phyloP scores from a whole-genome alignment of 805 yeast genomes.

The Candida palmyrensis region DNA sequence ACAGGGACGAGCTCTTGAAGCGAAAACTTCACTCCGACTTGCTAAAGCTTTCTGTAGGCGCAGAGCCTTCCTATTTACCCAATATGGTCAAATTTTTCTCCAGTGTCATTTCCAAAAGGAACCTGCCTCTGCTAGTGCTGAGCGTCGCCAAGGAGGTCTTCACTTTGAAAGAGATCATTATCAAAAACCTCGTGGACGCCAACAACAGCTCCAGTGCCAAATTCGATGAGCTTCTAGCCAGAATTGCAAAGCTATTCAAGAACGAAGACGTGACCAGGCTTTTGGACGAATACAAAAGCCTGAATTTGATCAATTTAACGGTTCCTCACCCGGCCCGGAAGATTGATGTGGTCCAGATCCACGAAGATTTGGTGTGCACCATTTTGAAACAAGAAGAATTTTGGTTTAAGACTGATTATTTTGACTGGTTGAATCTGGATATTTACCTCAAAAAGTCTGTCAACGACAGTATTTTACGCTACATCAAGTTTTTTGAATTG shows the following conservation, averaged over 20 bases:
- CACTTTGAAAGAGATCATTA: too few species aligned
- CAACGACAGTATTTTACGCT: slow-evolving; percentile 11
- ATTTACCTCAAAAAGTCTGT: slow-evolving; percentile 6
- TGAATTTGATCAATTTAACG: slow-evolving; percentile 6
- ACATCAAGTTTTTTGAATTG: slow-evolving; percentile 8
- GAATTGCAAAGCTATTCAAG: too few species aligned
- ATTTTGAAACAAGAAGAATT: slow-evolving; percentile 12
- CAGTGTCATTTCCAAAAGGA: not conserved
- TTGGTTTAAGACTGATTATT: slow-evolving; percentile 11
- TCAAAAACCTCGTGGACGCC: too few species aligned
- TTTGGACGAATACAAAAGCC: slow-evolving; percentile 4
- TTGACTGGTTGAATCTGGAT: slow-evolving; percentile 13
- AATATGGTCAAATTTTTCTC: not conserved
- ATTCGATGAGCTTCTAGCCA: too few species aligned
- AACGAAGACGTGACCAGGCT: too few species aligned
- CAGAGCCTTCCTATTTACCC: slow-evolving; percentile 1
- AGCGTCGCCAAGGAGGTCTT: too few species aligned
- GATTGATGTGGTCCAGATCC: slow-evolving; percentile 4
- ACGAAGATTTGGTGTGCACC: slow-evolving; percentile 13
- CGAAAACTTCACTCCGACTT: slow-evolving; percentile 12
- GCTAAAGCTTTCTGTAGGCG: not conserved
- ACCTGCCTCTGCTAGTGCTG: not conserved
- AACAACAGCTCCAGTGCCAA: too few species aligned
- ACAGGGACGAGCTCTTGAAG: too few species aligned
- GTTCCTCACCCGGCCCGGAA: slow-evolving; percentile 3